Conservation (phyloP, 345 rosid species). For the Populus tremula region DNA sequence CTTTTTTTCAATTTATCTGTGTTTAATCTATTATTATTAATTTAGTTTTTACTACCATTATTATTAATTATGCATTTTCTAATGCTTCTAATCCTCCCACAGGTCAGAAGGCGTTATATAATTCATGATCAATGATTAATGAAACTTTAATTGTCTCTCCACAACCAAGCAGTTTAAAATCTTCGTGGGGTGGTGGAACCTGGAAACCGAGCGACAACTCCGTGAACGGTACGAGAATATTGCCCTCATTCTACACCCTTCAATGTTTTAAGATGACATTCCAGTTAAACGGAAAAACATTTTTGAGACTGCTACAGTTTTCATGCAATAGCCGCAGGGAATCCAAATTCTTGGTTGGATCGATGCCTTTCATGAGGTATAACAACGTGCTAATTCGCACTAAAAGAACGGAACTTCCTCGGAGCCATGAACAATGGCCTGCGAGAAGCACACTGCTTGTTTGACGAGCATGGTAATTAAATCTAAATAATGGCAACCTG, state of each 20-base stretch:
- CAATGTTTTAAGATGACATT: background rate
- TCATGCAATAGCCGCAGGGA: background rate
- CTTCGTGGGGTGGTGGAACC: background rate
- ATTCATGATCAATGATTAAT: slow-evolving; percentile 39
- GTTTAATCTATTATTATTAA: too few relatives aligned
- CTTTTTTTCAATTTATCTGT: background rate
- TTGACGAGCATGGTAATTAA: background rate
- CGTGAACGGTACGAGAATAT: background rate
- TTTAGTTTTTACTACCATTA: background rate
- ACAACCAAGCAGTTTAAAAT: background rate
- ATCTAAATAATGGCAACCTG: background rate
- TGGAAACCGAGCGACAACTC: background rate
- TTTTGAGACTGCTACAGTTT: background rate
- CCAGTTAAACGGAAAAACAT: background rate
- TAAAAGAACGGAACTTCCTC: background rate
- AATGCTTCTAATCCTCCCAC: background rate
- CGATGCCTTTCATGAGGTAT: background rate
- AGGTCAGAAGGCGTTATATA: background rate
- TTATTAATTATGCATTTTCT: too few relatives aligned
- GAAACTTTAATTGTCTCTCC: slow-evolving; percentile 32
- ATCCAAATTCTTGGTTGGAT: background rate
- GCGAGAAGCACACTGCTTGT: background rate
- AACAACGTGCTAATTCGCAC: background rate
- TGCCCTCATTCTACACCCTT: background rate
- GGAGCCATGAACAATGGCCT: background rate